A percentile compares a stretch with the other conserved stretches of the same genome.
phyloP scores from a whole-genome alignment of 352 stramenopile genomes.

The Pythium monospermum region DNA sequence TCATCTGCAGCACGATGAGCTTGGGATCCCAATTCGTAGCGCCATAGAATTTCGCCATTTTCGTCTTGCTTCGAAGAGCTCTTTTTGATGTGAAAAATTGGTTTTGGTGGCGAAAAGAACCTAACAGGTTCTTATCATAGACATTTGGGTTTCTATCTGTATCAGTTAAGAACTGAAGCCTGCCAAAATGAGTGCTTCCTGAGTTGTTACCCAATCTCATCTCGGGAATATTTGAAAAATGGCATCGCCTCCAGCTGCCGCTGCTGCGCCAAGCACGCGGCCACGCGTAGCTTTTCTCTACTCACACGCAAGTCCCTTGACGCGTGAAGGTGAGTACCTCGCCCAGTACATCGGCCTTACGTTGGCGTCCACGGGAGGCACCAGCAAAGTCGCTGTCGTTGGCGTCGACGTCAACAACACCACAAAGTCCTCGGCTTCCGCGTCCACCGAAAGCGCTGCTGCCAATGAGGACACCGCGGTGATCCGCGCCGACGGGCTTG shows the following conservation, averaged over 20 bases:
- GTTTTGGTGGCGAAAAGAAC: too few relatives aligned
- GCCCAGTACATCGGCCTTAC: constrained; percentile 61
- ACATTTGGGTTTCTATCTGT: too few relatives aligned
- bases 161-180: neutral
- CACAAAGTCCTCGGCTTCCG: neutral
- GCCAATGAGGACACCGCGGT: constrained; percentile 13
- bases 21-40: constrained; percentile 76
- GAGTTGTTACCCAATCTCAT: constrained; percentile 1
- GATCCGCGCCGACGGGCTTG: constrained; percentile 41
- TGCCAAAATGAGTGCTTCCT: neutral
- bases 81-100: too few relatives aligned
- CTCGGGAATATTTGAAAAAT: neutral
- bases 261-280: constrained; percentile 5
- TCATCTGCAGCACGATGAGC: constrained; percentile 85
- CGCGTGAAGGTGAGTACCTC: constrained; percentile 50
- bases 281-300: constrained; percentile 55
- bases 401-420: constrained; percentile 19
- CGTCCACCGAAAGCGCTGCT: neutral
- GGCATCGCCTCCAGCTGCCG: neutral
- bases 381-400: constrained; percentile 43
- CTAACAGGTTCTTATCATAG: too few relatives aligned
- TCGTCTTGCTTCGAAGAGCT: too few relatives aligned
- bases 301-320: constrained; percentile 36
- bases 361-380: constrained; percentile 37
- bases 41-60: constrained; percentile 87